Evolutionary conservation across 352 stramenopile species (phyloP), one percentile per base, ranked within the genome.

Genomic region (Phytophthora pluvialis): DNA sequence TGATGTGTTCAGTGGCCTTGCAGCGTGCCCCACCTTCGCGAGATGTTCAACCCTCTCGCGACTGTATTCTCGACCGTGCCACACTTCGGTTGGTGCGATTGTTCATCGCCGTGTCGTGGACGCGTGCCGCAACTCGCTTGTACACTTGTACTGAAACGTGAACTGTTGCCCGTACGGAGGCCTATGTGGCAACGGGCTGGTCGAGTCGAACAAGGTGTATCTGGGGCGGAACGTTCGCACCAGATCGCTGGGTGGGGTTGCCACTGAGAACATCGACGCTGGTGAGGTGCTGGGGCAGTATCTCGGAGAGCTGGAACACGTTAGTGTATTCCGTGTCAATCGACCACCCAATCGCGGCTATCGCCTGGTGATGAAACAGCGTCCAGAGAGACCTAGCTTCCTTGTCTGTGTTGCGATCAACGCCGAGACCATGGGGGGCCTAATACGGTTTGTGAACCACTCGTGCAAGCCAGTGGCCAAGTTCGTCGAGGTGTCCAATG

Each of bases 371-470:
- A 26, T 44, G 38, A 44, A 56, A 1, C 25, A 51, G 5, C 18
- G 39, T 1, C 38, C 47, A 0, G 29, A 56, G 15, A 39, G n/a
- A 26, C 57, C n/a, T 45, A 8, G 11, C 5, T 38, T 44, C 15
- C 15, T 33, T 3, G 26, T 44, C 18, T 16, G 38, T 5, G n/a
- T 44, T 3, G 15, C 53, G 4, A 61, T 61, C 29, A 60, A 60
- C 18, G 53, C 53, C 1, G 38, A 65, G 13, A 0, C 16, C 11
- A 36, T 58, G 28, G 57, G 46, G 2, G 10, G 47, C 1, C 7
- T 65, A 9, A 53, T 63, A 44, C 1, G 35, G 13, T 63, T 63
- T 12, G 44, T 54, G 2, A 55, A 63, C 15, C 33, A 63, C 13
- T 55, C 33, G 5, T 43, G 55, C 44, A 11, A 52, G 11, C 55